Conservation (phyloP, 352 stramenopile species). For the Pythium grandisporangium region DNA sequence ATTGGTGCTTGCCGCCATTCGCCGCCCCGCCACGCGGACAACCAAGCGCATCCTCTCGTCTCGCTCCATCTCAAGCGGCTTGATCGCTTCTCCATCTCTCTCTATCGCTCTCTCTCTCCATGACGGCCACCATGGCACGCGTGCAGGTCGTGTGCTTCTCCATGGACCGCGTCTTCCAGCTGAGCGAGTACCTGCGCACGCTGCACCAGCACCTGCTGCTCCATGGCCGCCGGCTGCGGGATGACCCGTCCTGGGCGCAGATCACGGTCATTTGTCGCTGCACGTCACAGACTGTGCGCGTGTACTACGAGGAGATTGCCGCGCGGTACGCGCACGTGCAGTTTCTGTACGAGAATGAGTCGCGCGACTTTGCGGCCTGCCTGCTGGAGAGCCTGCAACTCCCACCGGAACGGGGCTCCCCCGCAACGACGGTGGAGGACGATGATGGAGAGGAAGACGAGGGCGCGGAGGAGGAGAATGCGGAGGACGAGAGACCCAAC, state of each 20-base stretch:
- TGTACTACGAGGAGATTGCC: constrained; percentile 22
- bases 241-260: constrained; percentile 16
- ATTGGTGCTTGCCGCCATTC: too few relatives aligned
- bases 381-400: constrained; percentile 11
- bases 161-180: constrained; percentile 54
- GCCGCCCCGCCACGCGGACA: too few relatives aligned
- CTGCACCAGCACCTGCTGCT: constrained; percentile 21
- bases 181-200: constrained; percentile 45
- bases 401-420: constrained; percentile 7
- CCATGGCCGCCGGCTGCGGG: constrained; percentile 10
- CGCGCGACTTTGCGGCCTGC: constrained; percentile 19
- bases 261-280: constrained; percentile 27
- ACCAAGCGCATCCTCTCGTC: too few relatives aligned
- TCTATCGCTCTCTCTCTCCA: too few relatives aligned
- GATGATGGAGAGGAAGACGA: neutral
- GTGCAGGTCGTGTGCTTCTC: constrained; percentile 54
- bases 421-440: too few relatives aligned
- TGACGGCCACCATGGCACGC: constrained; percentile 9
- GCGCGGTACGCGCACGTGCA: constrained; percentile 17
- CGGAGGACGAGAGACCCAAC: neutral
- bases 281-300: constrained; percentile 18
- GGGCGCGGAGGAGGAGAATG: neutral
- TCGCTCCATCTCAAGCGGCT: too few relatives aligned
- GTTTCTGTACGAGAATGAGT: constrained; percentile 25
- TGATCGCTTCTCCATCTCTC: too few relatives aligned